These are phyloP conservation scores for Rhodomyrtus psidioides DNA, from an alignment of 441 rosid species.

Conservation along the genomic window DNA sequence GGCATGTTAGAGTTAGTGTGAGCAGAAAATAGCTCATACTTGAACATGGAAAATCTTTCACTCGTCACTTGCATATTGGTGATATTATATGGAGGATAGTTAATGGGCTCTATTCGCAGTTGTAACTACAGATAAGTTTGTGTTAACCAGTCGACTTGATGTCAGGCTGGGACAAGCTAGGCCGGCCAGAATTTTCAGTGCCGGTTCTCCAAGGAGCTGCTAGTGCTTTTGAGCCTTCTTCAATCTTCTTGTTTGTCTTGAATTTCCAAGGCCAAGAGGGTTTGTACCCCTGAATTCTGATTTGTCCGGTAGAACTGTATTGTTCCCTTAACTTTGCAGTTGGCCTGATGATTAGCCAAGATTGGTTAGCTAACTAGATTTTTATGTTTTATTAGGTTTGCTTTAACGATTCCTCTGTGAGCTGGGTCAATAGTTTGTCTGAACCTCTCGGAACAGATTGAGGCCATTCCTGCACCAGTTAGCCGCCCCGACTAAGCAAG, in stretches of 20 bases:
- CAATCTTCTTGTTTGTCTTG: not conserved
- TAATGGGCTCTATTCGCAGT: not conserved
- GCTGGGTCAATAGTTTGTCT: not conserved
- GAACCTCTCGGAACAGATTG: not conserved
- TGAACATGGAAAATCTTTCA: not conserved
- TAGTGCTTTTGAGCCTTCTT: not conserved
- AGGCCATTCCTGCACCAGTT: rapidly evolving
- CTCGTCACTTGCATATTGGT: not conserved
- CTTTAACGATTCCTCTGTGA: not conserved
- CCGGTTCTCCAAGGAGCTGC: not conserved
- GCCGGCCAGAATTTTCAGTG: not conserved
- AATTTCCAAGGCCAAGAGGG: not conserved
- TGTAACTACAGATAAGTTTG: not conserved
- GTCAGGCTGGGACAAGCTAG: not conserved
- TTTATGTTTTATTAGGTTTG: not conserved
- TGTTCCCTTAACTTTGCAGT: not conserved
- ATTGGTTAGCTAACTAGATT: not conserved
- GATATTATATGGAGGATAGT: not conserved
- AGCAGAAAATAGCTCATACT: not conserved
- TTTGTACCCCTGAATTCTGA: not conserved
- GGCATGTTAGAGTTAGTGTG: not conserved
- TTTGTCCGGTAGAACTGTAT: not conserved
- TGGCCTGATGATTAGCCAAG: not conserved
- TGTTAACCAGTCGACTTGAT: not conserved
- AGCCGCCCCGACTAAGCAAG: rapidly evolving